These are phyloP conservation scores for Aspergillus phoenicis DNA, from an alignment of 2,329 filamentous ascomycete species.

Conservation along the genomic window DNA sequence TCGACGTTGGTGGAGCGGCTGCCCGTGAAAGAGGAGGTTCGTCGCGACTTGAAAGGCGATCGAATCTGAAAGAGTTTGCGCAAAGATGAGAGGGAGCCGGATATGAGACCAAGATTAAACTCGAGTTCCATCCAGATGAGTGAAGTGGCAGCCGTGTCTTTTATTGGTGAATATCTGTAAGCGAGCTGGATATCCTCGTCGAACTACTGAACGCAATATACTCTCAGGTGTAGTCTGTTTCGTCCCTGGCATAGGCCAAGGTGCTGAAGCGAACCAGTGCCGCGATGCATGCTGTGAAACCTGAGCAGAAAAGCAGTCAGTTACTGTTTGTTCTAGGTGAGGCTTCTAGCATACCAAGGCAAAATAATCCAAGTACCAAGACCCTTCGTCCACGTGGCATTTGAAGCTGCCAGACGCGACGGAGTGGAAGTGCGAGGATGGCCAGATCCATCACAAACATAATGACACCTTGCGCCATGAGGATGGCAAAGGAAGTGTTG, in stretches of 20 bases:
- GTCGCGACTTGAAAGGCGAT: not conserved
- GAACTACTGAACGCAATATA: not conserved
- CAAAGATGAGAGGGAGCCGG: constrained; percentile 23
- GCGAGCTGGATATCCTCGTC: not conserved
- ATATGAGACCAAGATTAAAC: constrained; percentile 24
- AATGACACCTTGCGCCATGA: constrained; percentile 21
- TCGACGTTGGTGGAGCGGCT: not conserved
- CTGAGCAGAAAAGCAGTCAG: not conserved
- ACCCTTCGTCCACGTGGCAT: constrained; percentile 20
- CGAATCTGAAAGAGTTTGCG: not conserved
- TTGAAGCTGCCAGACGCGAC: constrained; percentile 23
- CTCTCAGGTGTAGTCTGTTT: constrained; percentile 24
- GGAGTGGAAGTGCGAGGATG: constrained; percentile 24
- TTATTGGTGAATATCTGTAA: not conserved
- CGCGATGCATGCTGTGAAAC: constrained; percentile 22
- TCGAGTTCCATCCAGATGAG: constrained; percentile 28
- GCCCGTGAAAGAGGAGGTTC: not conserved
- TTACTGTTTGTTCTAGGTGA: not conserved
- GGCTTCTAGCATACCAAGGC: constrained; percentile 7
- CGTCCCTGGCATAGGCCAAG: constrained; percentile 18
- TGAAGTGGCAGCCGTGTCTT: constrained; percentile 19
- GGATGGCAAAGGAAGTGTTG: constrained; percentile 14
- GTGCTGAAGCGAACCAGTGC: constrained; percentile 24
- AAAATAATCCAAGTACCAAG: constrained; percentile 8
- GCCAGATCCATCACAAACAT: constrained; percentile 24